Percentiles rank a stretch among this genome's conserved stretches.
These are phyloP conservation scores for Agaricus blazei DNA, from an alignment of 768 basidiomycete species.

Conservation along the genomic window DNA sequence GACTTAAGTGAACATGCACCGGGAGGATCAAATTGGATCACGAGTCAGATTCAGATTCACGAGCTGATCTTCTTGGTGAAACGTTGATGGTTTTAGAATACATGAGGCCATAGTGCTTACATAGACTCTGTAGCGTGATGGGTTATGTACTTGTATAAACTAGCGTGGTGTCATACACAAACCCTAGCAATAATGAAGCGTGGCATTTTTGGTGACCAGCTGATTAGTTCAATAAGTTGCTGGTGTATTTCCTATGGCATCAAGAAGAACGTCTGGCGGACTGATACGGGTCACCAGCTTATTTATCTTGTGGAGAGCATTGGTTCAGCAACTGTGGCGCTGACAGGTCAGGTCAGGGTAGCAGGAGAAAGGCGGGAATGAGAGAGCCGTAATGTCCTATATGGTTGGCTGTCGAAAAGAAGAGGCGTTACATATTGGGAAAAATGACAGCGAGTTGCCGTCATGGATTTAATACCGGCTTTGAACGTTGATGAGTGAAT, in stretches of 20 bases:
- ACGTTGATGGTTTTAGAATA: neutral
- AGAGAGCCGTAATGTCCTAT: neutral
- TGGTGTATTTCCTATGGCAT: neutral
- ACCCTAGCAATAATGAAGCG: no score
- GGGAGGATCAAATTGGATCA: neutral
- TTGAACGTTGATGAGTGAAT: neutral
- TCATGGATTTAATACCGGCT: neutral
- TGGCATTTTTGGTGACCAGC: no score
- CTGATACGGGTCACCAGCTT: neutral
- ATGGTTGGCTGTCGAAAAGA: neutral
- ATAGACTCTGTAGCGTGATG: no score
- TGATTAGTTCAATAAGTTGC: neutral
- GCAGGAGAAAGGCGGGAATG: conserved; percentile 2
- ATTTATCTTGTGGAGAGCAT: neutral
- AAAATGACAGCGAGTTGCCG: neutral
- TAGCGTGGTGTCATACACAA: neutral
- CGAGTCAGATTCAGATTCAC: neutral
- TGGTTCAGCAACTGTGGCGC: conserved; percentile 6
- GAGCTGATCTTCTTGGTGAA: neutral
- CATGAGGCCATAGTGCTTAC: neutral
- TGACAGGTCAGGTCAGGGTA: neutral
- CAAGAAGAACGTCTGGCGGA: neutral
- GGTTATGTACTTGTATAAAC: neutral
- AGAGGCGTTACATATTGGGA: neutral
- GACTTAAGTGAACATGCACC: neutral